Percentiles rank a stretch among this genome's conserved stretches.
Evolutionary conservation across 2,329 filamentous ascomycete species (phyloP).

Genomic region (Ascochyta viciae-villosae): DNA sequence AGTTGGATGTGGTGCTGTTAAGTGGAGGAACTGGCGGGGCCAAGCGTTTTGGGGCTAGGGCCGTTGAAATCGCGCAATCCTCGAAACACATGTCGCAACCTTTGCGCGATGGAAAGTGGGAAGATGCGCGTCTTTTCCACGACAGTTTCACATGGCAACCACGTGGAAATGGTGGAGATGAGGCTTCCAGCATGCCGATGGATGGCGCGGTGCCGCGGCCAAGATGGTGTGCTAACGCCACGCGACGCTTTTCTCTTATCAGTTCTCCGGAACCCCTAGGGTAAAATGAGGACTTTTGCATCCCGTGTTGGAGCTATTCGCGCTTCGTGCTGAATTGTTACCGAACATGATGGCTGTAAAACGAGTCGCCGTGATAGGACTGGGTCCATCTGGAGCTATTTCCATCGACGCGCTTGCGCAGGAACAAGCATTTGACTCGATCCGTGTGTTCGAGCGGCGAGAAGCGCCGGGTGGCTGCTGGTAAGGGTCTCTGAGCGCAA

Average conservation of each 20-base stretch:
- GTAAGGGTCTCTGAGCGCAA: constrained; percentile 49
- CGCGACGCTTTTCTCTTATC: constrained; percentile 10
- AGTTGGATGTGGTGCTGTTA: constrained; percentile 2
- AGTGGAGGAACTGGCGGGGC: constrained; percentile 13
- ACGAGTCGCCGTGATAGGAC: constrained; percentile 66
- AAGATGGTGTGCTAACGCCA: constrained; percentile 5
- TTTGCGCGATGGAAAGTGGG: constrained; percentile 4
- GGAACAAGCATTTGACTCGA: constrained; percentile 65
- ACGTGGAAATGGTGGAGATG: not conserved
- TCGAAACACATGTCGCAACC: constrained; percentile 30
- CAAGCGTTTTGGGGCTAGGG: constrained; percentile 18
- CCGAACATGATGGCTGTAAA: constrained; percentile 23
- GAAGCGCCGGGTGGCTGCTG: constrained; percentile 67
- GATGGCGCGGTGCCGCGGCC: not conserved
- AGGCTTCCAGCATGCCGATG: not conserved
- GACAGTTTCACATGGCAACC: not conserved
- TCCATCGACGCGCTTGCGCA: constrained; percentile 66
- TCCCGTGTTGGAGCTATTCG: not conserved
- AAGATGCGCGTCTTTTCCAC: constrained; percentile 3
- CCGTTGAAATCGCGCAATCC: constrained; percentile 30
- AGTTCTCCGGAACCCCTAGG: constrained; percentile 5
- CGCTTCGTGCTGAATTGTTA: not conserved
- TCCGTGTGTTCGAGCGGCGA: constrained; percentile 68
- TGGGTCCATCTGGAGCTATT: constrained; percentile 67
- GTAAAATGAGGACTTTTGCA: not conserved